Conservation (phyloP, 208 protist species). For the Herpetomonas tarakana region DNA sequence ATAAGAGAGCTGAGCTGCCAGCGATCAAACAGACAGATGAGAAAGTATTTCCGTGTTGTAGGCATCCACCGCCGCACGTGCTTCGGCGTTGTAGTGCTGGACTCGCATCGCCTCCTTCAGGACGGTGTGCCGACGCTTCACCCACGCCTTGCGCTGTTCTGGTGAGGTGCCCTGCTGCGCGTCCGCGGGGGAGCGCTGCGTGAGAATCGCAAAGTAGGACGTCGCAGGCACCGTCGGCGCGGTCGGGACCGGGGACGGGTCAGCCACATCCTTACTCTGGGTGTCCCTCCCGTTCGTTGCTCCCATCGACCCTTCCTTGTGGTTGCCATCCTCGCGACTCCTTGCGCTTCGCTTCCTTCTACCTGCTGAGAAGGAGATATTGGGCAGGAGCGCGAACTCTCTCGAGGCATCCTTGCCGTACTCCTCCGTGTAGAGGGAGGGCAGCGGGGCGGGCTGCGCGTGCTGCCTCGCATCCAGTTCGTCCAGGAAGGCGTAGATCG, state of each 20-base stretch:
- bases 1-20: too few relatives aligned
- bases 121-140: slow-evolving; percentile 33
- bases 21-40: too few relatives aligned
- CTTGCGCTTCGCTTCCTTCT: too few relatives aligned
- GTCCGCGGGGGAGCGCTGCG: neutral
- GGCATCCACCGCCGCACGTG: slow-evolving; percentile 38
- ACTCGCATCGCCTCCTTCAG: slow-evolving; percentile 62
- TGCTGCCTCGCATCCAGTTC: neutral
- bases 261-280: too few relatives aligned
- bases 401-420: too few relatives aligned
- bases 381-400: too few relatives aligned
- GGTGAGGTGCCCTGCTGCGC: neutral
- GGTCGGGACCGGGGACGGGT: neutral
- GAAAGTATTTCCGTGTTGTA: too few relatives aligned
- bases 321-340: too few relatives aligned
- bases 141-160: slow-evolving; percentile 24
- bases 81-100: slow-evolving; percentile 48
- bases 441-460: neutral
- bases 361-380: too few relatives aligned
- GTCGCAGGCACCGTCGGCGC: neutral
- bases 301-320: too few relatives aligned
- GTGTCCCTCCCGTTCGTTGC: too few relatives aligned
- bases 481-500: neutral
- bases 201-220: slow-evolving; percentile 26
- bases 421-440: neutral